Base-by-base conservation (phyloP, 2,329 filamentous ascomycete genomes). In the Claviceps africana region DNA sequence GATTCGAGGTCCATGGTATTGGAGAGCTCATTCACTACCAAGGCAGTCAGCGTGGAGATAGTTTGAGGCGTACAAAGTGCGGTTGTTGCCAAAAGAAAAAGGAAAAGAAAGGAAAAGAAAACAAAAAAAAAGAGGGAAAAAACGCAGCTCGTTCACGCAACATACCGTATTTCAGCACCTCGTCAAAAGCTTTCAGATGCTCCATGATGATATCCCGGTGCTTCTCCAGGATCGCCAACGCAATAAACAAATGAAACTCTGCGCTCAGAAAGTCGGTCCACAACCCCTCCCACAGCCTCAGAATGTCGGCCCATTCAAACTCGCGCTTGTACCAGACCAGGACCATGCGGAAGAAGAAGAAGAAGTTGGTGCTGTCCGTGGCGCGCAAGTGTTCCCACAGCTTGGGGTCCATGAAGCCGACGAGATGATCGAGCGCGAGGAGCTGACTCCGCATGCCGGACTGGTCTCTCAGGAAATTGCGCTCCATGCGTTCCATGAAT, bases 301-400 rank as follows among this genome's bases (percentile, higher is more conserved):
- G 72, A 11, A 95, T 81, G 62, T 97, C 89, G 47, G 77, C 67
- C 88, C 91, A 98, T 58, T 82, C 78, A 61, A 98, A 98, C 68
- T 98, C 93, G 47, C 93, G 85, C 73, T 98, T 98, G 69, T 93
- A 98, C 93, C 93, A 98, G 10, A 98, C 93, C 1, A 98, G 76
- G 35, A 98, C 76, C 93, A 97, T 97, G 55, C 93, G 86, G 79
- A 97, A 98, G 74, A 98, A 97, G 74, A 98, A 98, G 70, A 98
- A 98, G 69, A 98, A 98, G 67, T 98, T 98, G 25, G 93, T 98
- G 62, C 86, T 94, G 62, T 98, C 94, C 21, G 90, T 87, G 17
- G 79, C 83, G 66, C 95, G 82, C 0, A 98, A 79, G 61, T 98
- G 93, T 2, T 86, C 76, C 68, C 96, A 97, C 8, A 98, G 81